phyloP scores from a whole-genome alignment of 192 early-diverging fungal genomes.

The Backusella circina region DNA sequence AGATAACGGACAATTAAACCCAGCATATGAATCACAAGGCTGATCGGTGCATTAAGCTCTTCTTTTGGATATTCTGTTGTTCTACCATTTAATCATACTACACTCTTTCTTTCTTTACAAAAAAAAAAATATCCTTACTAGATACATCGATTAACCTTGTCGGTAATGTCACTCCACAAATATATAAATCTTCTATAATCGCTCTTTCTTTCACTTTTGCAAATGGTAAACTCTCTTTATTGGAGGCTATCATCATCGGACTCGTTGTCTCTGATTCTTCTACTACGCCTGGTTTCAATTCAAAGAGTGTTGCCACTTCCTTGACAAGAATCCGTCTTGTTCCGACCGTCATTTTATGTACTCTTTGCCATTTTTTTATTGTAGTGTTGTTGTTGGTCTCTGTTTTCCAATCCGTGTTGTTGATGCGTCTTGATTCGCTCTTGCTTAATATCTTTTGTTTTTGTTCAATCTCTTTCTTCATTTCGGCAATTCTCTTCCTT shows the following conservation, averaged over 20 bases:
- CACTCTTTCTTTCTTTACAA: not conserved
- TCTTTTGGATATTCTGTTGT: constrained; percentile 32
- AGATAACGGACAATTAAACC: constrained; percentile 49
- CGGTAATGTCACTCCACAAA: constrained; percentile 22
- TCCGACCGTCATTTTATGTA: constrained; percentile 38
- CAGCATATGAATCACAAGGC: constrained; percentile 50
- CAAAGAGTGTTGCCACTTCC: constrained; percentile 50
- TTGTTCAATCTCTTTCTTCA: not conserved
- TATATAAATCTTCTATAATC: constrained; percentile 11
- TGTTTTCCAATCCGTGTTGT: not conserved
- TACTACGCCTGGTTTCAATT: constrained; percentile 34
- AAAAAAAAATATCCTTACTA: constrained; percentile 12
- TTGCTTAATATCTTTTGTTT: not conserved
- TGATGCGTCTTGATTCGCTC: not conserved
- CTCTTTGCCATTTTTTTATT: constrained; percentile 31
- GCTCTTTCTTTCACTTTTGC: not conserved
- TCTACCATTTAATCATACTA: not conserved
- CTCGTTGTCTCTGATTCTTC: not conserved
- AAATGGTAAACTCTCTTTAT: not conserved
- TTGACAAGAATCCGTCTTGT: constrained; percentile 50
- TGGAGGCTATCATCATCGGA: not conserved
- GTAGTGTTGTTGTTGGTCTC: not conserved
- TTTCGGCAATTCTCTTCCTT: not conserved
- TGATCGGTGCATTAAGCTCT: constrained; percentile 53
- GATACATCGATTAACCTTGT: constrained; percentile 24